Evolutionary conservation across 139 green algal genomes (phyloP).

Genomic region (Desmodesmus armatus): DNA sequence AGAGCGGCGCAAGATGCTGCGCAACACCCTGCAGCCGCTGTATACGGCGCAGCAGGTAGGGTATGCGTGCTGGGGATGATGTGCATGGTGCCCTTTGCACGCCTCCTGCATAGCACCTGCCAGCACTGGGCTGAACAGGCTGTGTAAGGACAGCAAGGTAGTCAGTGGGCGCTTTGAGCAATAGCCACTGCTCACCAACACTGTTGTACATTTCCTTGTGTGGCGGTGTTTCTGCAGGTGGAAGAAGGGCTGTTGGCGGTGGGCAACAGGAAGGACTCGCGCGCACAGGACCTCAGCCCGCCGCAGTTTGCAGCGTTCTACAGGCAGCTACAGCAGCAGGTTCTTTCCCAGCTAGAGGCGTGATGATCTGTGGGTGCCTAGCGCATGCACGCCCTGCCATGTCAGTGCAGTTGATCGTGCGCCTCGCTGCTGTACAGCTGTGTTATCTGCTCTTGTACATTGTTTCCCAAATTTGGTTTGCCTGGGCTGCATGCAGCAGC

Average conservation of each 20-base stretch:
- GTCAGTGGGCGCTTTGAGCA: background rate
- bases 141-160: background rate
- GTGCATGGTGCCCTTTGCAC: background rate
- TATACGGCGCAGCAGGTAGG: constrained; percentile 60
- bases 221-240: constrained; percentile 45
- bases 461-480: too few relatives aligned
- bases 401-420: too few relatives aligned
- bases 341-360: background rate
- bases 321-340: constrained; percentile 36
- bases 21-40: constrained; percentile 71
- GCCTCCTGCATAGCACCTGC: too few relatives aligned
- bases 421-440: too few relatives aligned
- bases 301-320: constrained; percentile 47
- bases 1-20: constrained; percentile 78
- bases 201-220: background rate
- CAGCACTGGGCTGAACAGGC: too few relatives aligned
- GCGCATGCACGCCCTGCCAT: too few relatives aligned
- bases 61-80: too few relatives aligned
- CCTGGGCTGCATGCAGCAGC: too few relatives aligned
- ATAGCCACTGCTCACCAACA: background rate
- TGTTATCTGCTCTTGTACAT: too few relatives aligned
- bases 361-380: background rate
- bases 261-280: constrained; percentile 39
- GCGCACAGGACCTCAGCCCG: constrained; percentile 57
- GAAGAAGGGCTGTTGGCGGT: constrained; percentile 45